These are phyloP conservation scores for Platanthera guangdongensis DNA, from an alignment of 106 monocot species.

Conservation along the genomic window DNA sequence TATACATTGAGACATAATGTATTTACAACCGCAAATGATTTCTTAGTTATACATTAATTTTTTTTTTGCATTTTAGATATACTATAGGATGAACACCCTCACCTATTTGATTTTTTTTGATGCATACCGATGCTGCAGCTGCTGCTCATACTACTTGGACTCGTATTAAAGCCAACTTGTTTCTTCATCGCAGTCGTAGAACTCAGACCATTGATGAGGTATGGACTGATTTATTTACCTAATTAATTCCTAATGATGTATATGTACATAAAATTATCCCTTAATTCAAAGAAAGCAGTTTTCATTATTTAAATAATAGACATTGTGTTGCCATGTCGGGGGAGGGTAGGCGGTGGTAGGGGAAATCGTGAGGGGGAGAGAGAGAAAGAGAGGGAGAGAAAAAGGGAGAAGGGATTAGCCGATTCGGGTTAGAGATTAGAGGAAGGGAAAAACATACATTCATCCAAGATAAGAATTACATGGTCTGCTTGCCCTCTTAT, in stretches of 20 bases:
- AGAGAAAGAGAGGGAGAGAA: too few relatives aligned
- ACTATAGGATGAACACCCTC: neutral
- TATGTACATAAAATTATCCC: neutral
- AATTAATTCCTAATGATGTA: neutral
- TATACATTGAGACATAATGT: neutral
- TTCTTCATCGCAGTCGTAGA: constrained; percentile 74
- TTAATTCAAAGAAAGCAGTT: neutral
- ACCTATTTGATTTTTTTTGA: neutral
- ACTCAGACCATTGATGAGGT: constrained; percentile 93
- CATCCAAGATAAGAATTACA: too few relatives aligned
- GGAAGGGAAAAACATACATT: too few relatives aligned
- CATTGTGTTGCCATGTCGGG: too few relatives aligned
- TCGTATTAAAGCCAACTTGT: constrained; percentile 61
- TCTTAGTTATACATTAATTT: neutral
- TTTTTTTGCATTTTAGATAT: neutral
- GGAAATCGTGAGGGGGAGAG: too few relatives aligned
- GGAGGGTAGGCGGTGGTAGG: too few relatives aligned
- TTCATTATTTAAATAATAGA: neutral
- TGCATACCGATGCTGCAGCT: constrained; percentile 23
- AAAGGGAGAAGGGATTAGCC: too few relatives aligned
- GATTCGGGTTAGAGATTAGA: too few relatives aligned
- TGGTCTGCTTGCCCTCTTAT: too few relatives aligned
- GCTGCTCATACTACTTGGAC: constrained; percentile 36
- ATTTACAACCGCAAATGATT: neutral
- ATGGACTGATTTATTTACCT: neutral